Base-by-base conservation (phyloP, 1,139 yeast genomes). In the Casaregolazyma lundiana region DNA sequence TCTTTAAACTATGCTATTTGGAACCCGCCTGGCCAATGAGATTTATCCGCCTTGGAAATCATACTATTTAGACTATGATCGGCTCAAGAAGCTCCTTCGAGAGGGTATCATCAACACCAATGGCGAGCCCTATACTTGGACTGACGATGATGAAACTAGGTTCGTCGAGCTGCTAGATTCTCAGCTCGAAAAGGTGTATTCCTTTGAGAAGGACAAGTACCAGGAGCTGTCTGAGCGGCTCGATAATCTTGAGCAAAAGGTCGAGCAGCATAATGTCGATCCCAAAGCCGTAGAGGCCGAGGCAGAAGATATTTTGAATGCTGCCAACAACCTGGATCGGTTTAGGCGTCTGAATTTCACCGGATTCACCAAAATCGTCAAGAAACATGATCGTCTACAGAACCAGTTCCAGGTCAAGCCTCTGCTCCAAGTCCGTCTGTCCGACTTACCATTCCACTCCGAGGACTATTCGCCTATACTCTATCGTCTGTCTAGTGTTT, bases 381-480 rank as follows among this genome's bases (percentile, higher is more conserved):
- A 92, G 71, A 92, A 90, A 67, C 98, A 92, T 62, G 98, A 92
- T 68, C 78, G 97, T 49, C 68, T 90, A 54, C 97, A 90, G 64
- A 77, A 89, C 17, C 75, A 80, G 54, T 92, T 84, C 66, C 84
- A 92, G 24, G 97, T 92, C 34, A 84, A 81, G 65, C 96, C 97
- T 0, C 70, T 92, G 60, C 71, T 92, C 57, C 87, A 87, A 55
- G 97, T 92, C 37, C 76, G 98, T 60, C 75, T 92, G 66, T 84
- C 82, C 63, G 83, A 83, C 45, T 73, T 90, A 59, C 97, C 98
- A 1, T 85, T 90, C 75, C 95, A 90, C 64, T 80, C 90, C 15
- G 98, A 92, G 68, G 97, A 90, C 69, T 89, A 92, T 66, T 84
- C 95, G 42, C 98, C 98, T 1, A 73, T 90, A 53, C 71, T 92